Percentiles rank a stretch among this genome's conserved stretches.
Evolutionary conservation across 208 protist genomes (phyloP).

Genomic region (Acanthamoeba royreba): DNA sequence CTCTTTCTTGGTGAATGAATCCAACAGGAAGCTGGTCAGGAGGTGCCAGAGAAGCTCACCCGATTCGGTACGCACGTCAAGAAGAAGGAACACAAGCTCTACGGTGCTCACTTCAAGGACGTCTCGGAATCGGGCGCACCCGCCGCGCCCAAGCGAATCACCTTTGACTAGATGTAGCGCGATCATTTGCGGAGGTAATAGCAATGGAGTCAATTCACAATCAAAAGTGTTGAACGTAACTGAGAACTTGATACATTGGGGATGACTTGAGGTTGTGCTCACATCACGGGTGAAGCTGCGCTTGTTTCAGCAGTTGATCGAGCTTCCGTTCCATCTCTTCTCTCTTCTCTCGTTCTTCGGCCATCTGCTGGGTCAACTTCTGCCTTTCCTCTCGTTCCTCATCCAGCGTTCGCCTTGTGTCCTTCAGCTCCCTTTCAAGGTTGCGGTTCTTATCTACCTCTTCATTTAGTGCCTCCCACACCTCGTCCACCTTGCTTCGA

Average conservation of each 20-base stretch:
- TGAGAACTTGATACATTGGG: too few species aligned
- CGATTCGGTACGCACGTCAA: conserved; percentile 64
- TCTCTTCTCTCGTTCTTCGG: neutral
- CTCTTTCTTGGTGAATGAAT: too few species aligned
- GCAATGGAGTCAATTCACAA: neutral
- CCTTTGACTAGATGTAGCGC: conserved; percentile 11
- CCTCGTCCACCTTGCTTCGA: neutral
- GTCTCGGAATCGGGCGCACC: neutral
- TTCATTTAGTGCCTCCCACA: neutral
- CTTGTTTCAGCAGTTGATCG: neutral
- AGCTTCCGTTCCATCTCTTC: neutral
- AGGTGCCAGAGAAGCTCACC: conserved; percentile 59
- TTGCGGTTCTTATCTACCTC: neutral
- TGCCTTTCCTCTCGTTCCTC: neutral
- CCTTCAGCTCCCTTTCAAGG: neutral
- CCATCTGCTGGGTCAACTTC: neutral
- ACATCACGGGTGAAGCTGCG: too few species aligned
- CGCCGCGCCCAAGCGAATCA: conserved; percentile 14
- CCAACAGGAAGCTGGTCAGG: conserved; percentile 55
- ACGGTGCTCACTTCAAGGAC: conserved; percentile 45
- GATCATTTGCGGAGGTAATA: neutral
- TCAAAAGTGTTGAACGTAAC: too few species aligned
- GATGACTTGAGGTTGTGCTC: too few species aligned
- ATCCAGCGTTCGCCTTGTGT: neutral
- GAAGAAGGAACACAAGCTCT: conserved; percentile 65